These are phyloP conservation scores for Beauveria sp. DNA, from an alignment of 2,329 filamentous ascomycete species.

Conservation along the genomic window DNA sequence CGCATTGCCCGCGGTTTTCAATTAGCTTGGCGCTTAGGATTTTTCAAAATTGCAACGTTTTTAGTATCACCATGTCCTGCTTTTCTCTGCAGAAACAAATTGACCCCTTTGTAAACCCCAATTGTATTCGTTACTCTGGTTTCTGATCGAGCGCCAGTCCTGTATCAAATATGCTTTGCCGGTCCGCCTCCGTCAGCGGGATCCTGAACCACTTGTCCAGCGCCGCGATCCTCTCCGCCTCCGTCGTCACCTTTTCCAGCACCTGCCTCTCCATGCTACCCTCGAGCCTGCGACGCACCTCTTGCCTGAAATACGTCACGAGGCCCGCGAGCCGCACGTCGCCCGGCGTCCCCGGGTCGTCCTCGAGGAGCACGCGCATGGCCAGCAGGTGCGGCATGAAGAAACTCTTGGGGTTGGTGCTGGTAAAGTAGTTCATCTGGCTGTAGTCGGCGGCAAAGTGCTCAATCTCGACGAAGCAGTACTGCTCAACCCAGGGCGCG, in stretches of 20 bases:
- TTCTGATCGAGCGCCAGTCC: slow-evolving; percentile 14
- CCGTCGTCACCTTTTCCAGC: slow-evolving; percentile 34
- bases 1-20: neutral
- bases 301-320: slow-evolving; percentile 34
- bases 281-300: slow-evolving; percentile 35
- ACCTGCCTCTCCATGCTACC: slow-evolving; percentile 28
- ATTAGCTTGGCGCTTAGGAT: neutral
- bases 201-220: slow-evolving; percentile 44
- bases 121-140: neutral
- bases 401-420: slow-evolving; percentile 27
- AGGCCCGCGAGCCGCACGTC: slow-evolving; percentile 24
- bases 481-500: slow-evolving; percentile 36
- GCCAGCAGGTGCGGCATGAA: slow-evolving; percentile 32
- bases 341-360: slow-evolving; percentile 13
- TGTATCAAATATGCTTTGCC: slow-evolving; percentile 37
- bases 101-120: neutral
- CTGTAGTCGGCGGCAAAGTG: slow-evolving; percentile 39
- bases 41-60: neutral
- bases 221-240: slow-evolving; percentile 40
- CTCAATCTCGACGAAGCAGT: slow-evolving; percentile 45
- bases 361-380: slow-evolving; percentile 22
- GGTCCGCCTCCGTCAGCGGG: slow-evolving; percentile 36
- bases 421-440: slow-evolving; percentile 36
- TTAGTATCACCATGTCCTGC: neutral
- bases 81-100: neutral